Evolutionary conservation across 352 stramenopile species (phyloP).

Genomic region (Phytophthora vignae): DNA sequence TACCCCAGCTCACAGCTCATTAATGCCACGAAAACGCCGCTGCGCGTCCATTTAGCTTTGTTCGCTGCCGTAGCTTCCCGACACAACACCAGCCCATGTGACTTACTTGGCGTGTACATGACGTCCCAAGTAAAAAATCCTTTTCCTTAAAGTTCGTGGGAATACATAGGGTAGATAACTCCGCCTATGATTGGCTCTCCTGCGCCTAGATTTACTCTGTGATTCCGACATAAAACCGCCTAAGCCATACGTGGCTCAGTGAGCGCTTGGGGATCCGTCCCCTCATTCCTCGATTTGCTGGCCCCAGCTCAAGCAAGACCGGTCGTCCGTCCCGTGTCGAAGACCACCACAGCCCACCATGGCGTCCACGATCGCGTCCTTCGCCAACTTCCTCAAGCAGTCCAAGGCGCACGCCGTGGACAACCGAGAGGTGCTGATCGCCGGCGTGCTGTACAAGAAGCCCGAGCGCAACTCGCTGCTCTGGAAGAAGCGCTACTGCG

Average conservation of each 20-base stretch:
- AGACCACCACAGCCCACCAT: slow-evolving; percentile 12
- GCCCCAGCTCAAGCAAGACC: slow-evolving; percentile 9
- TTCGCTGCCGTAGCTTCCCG: not conserved
- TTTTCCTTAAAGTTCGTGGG: slow-evolving; percentile 9
- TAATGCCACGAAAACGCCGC: not conserved
- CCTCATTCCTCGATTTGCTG: slow-evolving; percentile 43
- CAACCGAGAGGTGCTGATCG: slow-evolving; percentile 61
- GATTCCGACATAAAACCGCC: not conserved
- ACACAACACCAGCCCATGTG: not conserved
- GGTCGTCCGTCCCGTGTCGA: slow-evolving; percentile 1
- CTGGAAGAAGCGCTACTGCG: slow-evolving; percentile 91
- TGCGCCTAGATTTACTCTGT: slow-evolving; percentile 3
- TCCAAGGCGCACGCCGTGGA: slow-evolving; percentile 52
- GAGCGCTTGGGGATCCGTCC: slow-evolving; percentile 7
- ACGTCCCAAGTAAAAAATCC: not conserved
- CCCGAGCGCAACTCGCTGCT: slow-evolving; percentile 85
- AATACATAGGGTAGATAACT: slow-evolving; percentile 9
- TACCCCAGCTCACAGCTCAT: slow-evolving; percentile 2
- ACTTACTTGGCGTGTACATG: not conserved
- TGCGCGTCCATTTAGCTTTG: not conserved
- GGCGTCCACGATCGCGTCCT: slow-evolving; percentile 49
- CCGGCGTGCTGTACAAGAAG: slow-evolving; percentile 84
- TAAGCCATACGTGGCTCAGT: slow-evolving; percentile 16
- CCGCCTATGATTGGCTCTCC: slow-evolving; percentile 11
- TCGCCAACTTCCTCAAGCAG: slow-evolving; percentile 65